Evolutionary conservation across 116 monocot species (phyloP), one percentile per base, ranked within the genome.

Genomic region (Papilionanthe hybrid): DNA sequence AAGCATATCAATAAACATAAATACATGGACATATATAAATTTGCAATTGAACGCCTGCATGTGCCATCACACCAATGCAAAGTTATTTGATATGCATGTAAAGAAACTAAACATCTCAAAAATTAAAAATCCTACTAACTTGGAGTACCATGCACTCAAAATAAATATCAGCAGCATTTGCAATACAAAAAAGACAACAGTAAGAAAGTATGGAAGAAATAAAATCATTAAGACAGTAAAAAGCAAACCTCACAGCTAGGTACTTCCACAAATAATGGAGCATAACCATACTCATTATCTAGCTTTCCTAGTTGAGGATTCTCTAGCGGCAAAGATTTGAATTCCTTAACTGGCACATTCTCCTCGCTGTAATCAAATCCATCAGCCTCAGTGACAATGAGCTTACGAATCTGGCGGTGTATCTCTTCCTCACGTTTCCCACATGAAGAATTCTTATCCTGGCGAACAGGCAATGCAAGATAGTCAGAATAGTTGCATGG

Each of bases 351-450:
- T 56, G 71, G 77, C 77, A 85, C 88, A 29, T 81, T 12, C 49
- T 82, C 82, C 83, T 76, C 82, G 47, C 12, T 32, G 50, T 72
- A 79, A 74, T 73, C 75, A 49, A 42, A 32, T 23, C 74, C 32
- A 73, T 32, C 42, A 42, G 42, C 19, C 22, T 93, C 92, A 28
- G 85, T 65, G 12, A 82, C 86, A 4, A 82, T 79, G 37, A 96
- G 72, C 68, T 83, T 82, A 22, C 50, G 81, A 42, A 96, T 87
- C 78, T 93, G 93, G 43, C 78, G 75, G 7, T 85, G 47, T 80
- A 93, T 90, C 80, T 93, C 93, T 71, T 92, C 88, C 56, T 79
- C 89, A 7, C 87, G 81, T 74, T 86, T 89, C 49, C 91, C 92
- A 78, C 88, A 91, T 23, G 84, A 44, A 71, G 80, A 44, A 44